Evolutionary conservation across 2,329 filamentous ascomycete genomes (phyloP).

Genomic region (Ophiostoma montium): DNA sequence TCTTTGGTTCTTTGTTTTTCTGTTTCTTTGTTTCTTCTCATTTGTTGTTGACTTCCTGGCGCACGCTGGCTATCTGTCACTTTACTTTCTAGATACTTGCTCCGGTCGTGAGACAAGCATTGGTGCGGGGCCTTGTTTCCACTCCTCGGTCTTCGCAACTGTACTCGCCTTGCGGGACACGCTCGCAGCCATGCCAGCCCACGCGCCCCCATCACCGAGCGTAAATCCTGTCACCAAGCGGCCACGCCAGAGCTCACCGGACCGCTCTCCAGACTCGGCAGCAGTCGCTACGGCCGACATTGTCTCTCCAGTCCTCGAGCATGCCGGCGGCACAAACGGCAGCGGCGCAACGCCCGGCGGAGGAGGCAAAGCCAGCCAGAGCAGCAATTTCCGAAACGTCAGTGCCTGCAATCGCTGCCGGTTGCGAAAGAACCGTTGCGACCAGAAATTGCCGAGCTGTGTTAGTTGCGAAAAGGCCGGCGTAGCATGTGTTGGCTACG

Average conservation of each 20-base stretch:
- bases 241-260: slow-evolving; percentile 38
- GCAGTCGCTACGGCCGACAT: neutral
- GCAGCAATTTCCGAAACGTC: slow-evolving; percentile 67
- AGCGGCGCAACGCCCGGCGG: slow-evolving; percentile 12
- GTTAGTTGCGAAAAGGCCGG: slow-evolving; percentile 86
- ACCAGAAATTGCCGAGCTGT: slow-evolving; percentile 83
- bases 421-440: slow-evolving; percentile 84
- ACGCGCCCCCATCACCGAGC: slow-evolving; percentile 34
- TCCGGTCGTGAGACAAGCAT: neutral
- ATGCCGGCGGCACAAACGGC: slow-evolving; percentile 16
- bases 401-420: slow-evolving; percentile 90
- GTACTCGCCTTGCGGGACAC: neutral
- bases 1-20: neutral
- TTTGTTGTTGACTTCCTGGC: neutral
- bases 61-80: neutral
- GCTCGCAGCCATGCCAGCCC: slow-evolving; percentile 27
- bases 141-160: neutral
- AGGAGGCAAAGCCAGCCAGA: slow-evolving; percentile 36
- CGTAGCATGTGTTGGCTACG: slow-evolving; percentile 85
- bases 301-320: neutral
- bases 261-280: slow-evolving; percentile 28
- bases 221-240: slow-evolving; percentile 42
- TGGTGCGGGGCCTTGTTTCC: neutral
- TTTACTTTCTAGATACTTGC: neutral
- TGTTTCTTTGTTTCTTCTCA: neutral